These are phyloP conservation scores for Chalciporus piperatus DNA, from an alignment of 768 basidiomycete genomes.

Conservation along the genomic window DNA sequence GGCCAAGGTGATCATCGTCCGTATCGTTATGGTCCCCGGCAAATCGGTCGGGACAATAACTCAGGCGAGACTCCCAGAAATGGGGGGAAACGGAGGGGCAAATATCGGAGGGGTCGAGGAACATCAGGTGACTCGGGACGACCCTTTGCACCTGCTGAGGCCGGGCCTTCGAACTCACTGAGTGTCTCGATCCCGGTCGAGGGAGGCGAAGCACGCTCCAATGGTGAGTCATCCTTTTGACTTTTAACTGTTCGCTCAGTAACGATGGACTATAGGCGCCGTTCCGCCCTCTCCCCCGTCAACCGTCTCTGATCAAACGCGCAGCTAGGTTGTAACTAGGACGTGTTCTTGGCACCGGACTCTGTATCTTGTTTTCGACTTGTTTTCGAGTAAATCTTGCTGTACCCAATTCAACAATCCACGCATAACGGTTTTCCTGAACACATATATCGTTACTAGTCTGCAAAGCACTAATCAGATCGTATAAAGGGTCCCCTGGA, in stretches of 20 bases:
- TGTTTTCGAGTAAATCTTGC: constrained; percentile 2
- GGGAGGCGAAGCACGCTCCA: background rate
- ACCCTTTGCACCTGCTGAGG: background rate
- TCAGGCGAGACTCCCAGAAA: background rate
- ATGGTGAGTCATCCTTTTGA: background rate
- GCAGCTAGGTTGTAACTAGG: background rate
- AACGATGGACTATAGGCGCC: background rate
- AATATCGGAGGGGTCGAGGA: background rate
- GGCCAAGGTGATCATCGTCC: background rate
- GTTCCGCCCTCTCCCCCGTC: constrained; percentile 1
- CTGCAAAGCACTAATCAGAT: constrained; percentile 33
- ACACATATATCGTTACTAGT: constrained; percentile 22
- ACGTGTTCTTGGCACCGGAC: background rate
- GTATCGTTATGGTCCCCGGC: background rate
- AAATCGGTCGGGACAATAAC: constrained; percentile 5
- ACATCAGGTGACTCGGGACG: background rate
- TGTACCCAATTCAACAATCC: background rate
- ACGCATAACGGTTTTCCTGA: constrained; percentile 12
- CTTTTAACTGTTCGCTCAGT: background rate
- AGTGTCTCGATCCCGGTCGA: background rate
- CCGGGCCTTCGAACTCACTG: background rate
- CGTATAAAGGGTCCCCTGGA: constrained; percentile 26
- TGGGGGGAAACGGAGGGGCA: constrained; percentile 5
- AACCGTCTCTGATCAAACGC: background rate
- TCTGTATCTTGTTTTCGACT: background rate